Evolutionary conservation across 176 grass and related monocot species (phyloP), one percentile per base, ranked within the genome.

Genomic region (Luzula sylvatica): DNA sequence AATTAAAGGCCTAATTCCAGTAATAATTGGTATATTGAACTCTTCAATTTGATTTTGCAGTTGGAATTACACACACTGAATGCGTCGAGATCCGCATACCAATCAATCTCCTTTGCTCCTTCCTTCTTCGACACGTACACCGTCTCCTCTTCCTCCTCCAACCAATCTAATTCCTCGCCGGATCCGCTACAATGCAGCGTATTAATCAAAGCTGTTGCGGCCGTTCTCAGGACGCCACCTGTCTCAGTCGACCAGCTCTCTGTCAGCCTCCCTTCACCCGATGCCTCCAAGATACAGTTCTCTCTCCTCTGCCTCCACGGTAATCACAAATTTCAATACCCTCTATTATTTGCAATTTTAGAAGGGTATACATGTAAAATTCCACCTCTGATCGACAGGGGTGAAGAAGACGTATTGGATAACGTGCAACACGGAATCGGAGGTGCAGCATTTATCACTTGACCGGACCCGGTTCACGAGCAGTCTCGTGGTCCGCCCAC

Each of bases 341-440:
- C 15, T 56, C 14, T 20, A 24, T 25, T n/a, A n/a, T 24, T 56
- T 26, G 52, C 8, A 32, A 32, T 32, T 8, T 32, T 32, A 32
- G 5, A 32, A 32, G 29, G 29, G 29, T 8, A 32, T 8, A 32
- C 8, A 32, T 8, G 29, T 32, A 32, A 32, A 32, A 4, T 32
- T 32, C 29, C 29, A 3, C 29, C 29, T 32, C 29, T 32, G 8
- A 32, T 4, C 7, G 18, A 18, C 55, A 86, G 90, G 92, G 20
- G 50, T 73, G 50, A 86, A 66, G 71, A 96, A 96, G 78, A 96
- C 50, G 17, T 86, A 90, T 62, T 76, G 77, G 74, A 83, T 90
- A 58, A 69, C 53, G 20, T 98, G 92, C 75, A 86, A 68, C 15
- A 74, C 67, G 11, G 92, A 96, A 72, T 42, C 78, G 1, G 85